Evolutionary conservation across 2,329 filamentous ascomycete genomes (phyloP).

Genomic region (Clonostachys rosea): DNA sequence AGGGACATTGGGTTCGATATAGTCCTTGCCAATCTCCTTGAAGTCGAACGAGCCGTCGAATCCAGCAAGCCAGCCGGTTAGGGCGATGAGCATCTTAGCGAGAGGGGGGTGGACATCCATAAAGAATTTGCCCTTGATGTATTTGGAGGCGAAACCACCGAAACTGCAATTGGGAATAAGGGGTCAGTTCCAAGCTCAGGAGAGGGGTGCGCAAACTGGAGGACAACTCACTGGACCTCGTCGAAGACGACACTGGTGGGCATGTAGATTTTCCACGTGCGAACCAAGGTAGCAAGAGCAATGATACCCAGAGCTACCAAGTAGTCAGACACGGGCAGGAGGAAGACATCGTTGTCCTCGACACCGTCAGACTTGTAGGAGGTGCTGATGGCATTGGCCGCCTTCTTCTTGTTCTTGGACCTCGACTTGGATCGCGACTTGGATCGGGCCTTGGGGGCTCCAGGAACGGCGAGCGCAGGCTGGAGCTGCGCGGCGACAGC

Average conservation of each 20-base stretch:
- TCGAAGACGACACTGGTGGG: constrained; percentile 97
- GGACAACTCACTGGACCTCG: constrained; percentile 83
- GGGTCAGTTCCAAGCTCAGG: neutral
- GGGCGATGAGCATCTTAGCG: constrained; percentile 92
- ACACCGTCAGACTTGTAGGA: constrained; percentile 78
- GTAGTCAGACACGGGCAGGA: constrained; percentile 80
- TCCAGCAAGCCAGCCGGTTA: constrained; percentile 90
- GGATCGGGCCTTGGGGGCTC: constrained; percentile 2
- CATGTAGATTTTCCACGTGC: constrained; percentile 93
- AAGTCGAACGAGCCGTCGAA: constrained; percentile 97
- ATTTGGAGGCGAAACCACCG: constrained; percentile 96
- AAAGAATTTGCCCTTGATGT: constrained; percentile 99
- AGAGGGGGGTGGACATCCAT: constrained; percentile 99
- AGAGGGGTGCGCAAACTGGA: neutral
- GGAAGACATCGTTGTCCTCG: constrained; percentile 86
- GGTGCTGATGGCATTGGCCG: constrained; percentile 22
- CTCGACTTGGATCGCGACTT: constrained; percentile 6
- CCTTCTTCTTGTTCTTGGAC: constrained; percentile 12
- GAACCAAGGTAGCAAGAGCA: constrained; percentile 70
- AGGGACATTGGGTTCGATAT: constrained; percentile 87
- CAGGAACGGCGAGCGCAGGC: constrained; percentile 3
- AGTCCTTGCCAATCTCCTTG: constrained; percentile 99
- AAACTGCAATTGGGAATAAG: constrained; percentile 54
- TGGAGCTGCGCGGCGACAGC: neutral
- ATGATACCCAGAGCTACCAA: constrained; percentile 70